Evolutionary conservation across 1,139 yeast species (phyloP).

Genomic region (Candida anutae): DNA sequence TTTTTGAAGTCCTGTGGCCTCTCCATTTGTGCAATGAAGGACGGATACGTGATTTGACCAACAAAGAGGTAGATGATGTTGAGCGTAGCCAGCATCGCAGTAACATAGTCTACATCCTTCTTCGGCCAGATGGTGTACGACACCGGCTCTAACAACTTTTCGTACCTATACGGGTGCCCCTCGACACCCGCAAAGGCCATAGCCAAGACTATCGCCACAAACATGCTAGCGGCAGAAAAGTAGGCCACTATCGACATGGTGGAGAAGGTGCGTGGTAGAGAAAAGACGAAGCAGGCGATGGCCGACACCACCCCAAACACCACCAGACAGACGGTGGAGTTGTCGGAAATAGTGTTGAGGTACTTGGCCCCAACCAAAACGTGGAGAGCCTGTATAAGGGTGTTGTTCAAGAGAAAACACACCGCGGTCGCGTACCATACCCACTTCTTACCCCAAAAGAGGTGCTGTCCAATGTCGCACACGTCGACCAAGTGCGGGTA

Average conservation of each 20-base stretch:
- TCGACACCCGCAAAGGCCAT: constrained; percentile 50
- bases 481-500: constrained; percentile 46
- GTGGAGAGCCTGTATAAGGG: constrained; percentile 51
- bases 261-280: constrained; percentile 51
- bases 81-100: constrained; percentile 48
- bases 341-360: constrained; percentile 44
- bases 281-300: constrained; percentile 39
- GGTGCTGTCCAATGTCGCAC: constrained; percentile 53
- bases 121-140: constrained; percentile 41
- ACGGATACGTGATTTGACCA: constrained; percentile 57
- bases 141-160: constrained; percentile 24
- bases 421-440: constrained; percentile 54
- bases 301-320: constrained; percentile 42
- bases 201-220: constrained; percentile 44
- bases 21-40: constrained; percentile 54
- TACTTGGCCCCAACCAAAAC: constrained; percentile 57
- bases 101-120: constrained; percentile 43
- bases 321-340: constrained; percentile 44
- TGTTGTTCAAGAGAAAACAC: constrained; percentile 47
- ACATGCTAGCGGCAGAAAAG: constrained; percentile 50
- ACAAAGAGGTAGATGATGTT: constrained; percentile 58
- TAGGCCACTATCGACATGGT: constrained; percentile 43
- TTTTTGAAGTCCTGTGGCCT: constrained; percentile 51
- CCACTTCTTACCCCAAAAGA: constrained; percentile 43
- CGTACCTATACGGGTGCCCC: constrained; percentile 37